Conservation (phyloP, 805 yeast species). For the Phaffomyces antillensis region DNA sequence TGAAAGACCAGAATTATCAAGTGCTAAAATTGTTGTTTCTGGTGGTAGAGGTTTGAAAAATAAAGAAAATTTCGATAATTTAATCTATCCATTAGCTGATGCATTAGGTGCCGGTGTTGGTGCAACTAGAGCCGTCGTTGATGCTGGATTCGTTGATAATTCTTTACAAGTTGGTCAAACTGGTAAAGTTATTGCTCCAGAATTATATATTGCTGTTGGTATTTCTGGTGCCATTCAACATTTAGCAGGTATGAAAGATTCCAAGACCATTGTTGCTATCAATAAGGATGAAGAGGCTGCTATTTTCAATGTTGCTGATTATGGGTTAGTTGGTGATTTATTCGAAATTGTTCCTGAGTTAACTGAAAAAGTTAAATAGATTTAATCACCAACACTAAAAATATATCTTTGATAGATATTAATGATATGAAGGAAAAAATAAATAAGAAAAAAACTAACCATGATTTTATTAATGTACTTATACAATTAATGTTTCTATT, state of each 20-base stretch:
- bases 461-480: background rate
- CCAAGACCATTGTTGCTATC: constrained; percentile 88
- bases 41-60: constrained; percentile 94
- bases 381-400: background rate
- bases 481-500: background rate
- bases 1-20: constrained; percentile 85
- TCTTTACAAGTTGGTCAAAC: constrained; percentile 97
- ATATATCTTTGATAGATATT: background rate
- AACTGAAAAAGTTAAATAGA: constrained; percentile 50
- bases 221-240: constrained; percentile 97
- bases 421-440: constrained; percentile 1
- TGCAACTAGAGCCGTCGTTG: constrained; percentile 98
- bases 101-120: constrained; percentile 95
- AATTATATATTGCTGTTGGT: constrained; percentile 87
- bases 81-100: constrained; percentile 79
- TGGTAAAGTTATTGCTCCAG: constrained; percentile 97
- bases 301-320: constrained; percentile 84
- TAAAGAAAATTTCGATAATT: constrained; percentile 75
- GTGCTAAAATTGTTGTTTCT: constrained; percentile 75
- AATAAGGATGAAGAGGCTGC: constrained; percentile 95
- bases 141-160: constrained; percentile 91
- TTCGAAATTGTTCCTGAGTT: constrained; percentile 87
- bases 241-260: constrained; percentile 96
- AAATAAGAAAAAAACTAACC: too few species aligned
- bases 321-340: constrained; percentile 84